Conservation (phyloP, 2,329 filamentous ascomycete species). For the Juglanconis oblonga region DNA sequence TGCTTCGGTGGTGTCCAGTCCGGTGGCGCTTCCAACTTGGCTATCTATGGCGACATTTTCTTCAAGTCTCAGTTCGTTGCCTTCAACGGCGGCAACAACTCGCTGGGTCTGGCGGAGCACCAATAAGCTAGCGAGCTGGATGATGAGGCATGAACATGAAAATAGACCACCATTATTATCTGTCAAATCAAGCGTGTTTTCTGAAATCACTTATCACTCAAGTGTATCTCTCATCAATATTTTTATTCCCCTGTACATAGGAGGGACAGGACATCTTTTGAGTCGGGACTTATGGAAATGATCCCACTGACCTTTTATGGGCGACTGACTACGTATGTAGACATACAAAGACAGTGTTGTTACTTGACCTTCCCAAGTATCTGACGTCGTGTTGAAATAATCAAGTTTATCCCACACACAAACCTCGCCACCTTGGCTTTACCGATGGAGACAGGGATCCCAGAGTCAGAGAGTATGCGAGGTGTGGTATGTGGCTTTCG, state of each 20-base stretch:
- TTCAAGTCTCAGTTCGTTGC: conserved; percentile 61
- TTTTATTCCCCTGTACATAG: neutral
- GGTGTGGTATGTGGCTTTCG: too few relatives aligned
- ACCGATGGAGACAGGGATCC: too few relatives aligned
- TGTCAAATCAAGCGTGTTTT: neutral
- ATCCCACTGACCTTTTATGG: neutral
- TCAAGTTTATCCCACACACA: neutral
- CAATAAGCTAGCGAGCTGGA: conserved; percentile 27
- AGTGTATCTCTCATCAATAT: neutral
- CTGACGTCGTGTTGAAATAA: too few relatives aligned
- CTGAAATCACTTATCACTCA: neutral
- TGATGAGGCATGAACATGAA: neutral
- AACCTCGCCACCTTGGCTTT: neutral
- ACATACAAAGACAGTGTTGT: neutral
- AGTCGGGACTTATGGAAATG: too few relatives aligned
- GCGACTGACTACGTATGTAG: neutral
- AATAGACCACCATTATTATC: neutral
- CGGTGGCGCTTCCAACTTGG: conserved; percentile 46
- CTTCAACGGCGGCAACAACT: conserved; percentile 55
- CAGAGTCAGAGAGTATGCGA: too few relatives aligned
- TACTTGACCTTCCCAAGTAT: too few relatives aligned
- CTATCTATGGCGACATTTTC: conserved; percentile 63
- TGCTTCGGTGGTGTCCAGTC: conserved; percentile 70
- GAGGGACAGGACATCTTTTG: neutral
- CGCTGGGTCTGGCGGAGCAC: conserved; percentile 47